Evolutionary conservation across 257 asterid species (phyloP), one percentile per base, ranked within the genome.

Genomic region (Asclepias syriaca): DNA sequence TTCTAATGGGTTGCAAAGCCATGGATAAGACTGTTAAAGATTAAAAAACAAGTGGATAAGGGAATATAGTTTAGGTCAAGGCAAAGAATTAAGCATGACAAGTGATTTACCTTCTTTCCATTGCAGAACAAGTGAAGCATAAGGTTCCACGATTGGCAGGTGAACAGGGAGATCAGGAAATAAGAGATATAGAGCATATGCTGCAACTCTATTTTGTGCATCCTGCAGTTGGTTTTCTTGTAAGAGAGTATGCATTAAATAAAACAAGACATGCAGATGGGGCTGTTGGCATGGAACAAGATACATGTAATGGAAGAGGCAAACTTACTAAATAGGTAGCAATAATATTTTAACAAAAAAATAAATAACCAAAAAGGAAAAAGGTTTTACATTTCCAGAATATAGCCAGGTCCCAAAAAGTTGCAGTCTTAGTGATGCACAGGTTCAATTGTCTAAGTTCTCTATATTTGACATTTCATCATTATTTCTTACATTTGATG

Each of bases 151-250:
- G 79, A 91, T 87, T 81, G 94, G 93, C 50, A 91, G 77, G 75
- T 88, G 90, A 79, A 91, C 89, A 48, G 99, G 99, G 65, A 94
- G 84, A 80, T 89, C 97, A 63, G 95, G 90, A 82, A 91, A 94
- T 77, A 94, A 88, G 72, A 73, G 76, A 84, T 89, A 79, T 65
- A 94, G 96, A 12, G 98, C 98, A 84, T 89, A 90, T 16, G 97
- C 93, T 69, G 99, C 99, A 74, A 94, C 98, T 78, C 85, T 83
- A 77, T 94, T 94, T 75, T 94, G 99, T 57, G 91, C 88, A 77
- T 94, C 98, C 99, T 91, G 86, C 32, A 78, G 71, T 71, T 69
- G 63, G 73, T 39, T 32, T 2, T 15, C 67, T 61, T 37, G 50
- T 64, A 34, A 63, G 14, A 39, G 12, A 15, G 27, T 9, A 16